Conservation (phyloP, 2,329 filamentous ascomycete species). For the Plenodomus tracheiphilus region DNA sequence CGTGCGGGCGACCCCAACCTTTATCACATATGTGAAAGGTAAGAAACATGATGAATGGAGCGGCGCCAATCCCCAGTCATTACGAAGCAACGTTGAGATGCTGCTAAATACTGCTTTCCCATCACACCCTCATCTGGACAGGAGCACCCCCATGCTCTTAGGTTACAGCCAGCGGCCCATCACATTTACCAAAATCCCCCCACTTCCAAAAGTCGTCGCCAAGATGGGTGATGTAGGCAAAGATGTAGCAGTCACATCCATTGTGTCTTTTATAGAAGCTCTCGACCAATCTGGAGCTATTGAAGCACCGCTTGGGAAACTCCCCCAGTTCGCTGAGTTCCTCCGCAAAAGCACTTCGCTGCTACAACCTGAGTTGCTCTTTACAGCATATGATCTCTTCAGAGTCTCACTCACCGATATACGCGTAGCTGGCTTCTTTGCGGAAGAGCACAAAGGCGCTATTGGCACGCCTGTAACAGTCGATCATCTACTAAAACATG, state of each 20-base stretch:
- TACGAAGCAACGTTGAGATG: slow-evolving; percentile 73
- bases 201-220: slow-evolving; percentile 75
- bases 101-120: slow-evolving; percentile 76
- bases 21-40: slow-evolving; percentile 80
- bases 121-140: slow-evolving; percentile 72
- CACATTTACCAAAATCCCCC: slow-evolving; percentile 76
- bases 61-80: slow-evolving; percentile 69
- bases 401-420: slow-evolving; percentile 76
- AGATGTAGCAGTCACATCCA: slow-evolving; percentile 62
- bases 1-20: slow-evolving; percentile 81
- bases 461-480: slow-evolving; percentile 58
- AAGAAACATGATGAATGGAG: slow-evolving; percentile 78
- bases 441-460: slow-evolving; percentile 64
- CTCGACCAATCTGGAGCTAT: slow-evolving; percentile 62
- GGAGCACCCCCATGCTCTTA: slow-evolving; percentile 72
- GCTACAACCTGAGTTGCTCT: slow-evolving; percentile 68
- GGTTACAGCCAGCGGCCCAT: slow-evolving; percentile 68
- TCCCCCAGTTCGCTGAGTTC: slow-evolving; percentile 66
- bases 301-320: slow-evolving; percentile 70
- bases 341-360: slow-evolving; percentile 59
- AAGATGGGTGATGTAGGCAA: slow-evolving; percentile 72
- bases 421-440: slow-evolving; percentile 79
- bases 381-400: slow-evolving; percentile 84
- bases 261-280: slow-evolving; percentile 72
- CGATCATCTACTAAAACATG: slow-evolving; percentile 57